phyloP scores from a whole-genome alignment of 306 rosid species.

The Rubus parviflorus region DNA sequence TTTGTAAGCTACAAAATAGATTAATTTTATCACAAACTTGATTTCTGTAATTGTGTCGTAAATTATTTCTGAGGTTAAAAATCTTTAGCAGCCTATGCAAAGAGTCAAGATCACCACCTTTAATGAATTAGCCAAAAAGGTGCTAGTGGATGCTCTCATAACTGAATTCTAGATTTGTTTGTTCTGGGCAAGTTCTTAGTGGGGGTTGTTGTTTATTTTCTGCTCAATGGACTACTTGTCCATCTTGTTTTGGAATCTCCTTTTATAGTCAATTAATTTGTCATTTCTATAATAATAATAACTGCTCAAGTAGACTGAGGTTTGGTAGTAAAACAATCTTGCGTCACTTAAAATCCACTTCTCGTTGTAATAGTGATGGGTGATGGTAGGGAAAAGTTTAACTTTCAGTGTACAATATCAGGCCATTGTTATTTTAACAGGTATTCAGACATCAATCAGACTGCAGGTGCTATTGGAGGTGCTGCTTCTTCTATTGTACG shows the following conservation, averaged over 20 bases:
- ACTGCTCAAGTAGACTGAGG: not conserved
- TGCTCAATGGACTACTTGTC: too few relatives aligned
- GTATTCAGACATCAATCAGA: conserved; percentile 48
- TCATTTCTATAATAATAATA: not conserved
- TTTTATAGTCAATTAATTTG: not conserved
- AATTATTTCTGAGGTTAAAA: not conserved
- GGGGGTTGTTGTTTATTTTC: too few relatives aligned
- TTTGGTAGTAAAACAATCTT: not conserved
- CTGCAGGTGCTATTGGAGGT: conserved; percentile 81
- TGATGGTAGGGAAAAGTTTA: not conserved
- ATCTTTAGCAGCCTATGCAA: not conserved
- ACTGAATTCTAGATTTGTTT: too few relatives aligned
- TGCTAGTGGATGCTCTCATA: not conserved
- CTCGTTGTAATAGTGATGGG: not conserved
- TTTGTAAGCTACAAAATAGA: not conserved
- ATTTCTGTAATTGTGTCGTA: not conserved
- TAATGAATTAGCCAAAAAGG: not conserved
- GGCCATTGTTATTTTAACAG: conserved; percentile 28
- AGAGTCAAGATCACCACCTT: not conserved
- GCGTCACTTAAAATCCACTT: not conserved
- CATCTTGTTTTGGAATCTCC: too few relatives aligned
- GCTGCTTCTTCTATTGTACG: conserved; percentile 72
- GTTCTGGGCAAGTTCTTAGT: too few relatives aligned
- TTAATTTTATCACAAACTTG: not conserved
- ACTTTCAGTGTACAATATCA: conserved; percentile 6